These are phyloP conservation scores for Rutidosis leptorrhynchoides DNA, from an alignment of 129 eudicot species.

Conservation along the genomic window DNA sequence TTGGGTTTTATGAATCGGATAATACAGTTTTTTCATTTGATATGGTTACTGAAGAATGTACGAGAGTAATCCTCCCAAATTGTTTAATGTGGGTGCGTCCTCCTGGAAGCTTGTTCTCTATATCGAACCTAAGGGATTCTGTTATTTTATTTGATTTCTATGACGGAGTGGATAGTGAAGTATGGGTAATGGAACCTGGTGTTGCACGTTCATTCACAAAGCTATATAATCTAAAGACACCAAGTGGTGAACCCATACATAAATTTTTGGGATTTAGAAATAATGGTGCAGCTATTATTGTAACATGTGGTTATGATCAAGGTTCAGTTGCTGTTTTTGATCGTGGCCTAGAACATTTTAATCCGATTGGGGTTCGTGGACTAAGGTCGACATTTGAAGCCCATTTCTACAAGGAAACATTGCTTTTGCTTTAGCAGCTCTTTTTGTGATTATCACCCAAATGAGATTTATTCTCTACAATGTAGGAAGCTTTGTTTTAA, in stretches of 20 bases:
- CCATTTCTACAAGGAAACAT: conserved; percentile 11
- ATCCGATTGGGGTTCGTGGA: not conserved
- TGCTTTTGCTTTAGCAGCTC: not conserved
- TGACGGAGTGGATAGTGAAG: not conserved
- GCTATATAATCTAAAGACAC: not conserved
- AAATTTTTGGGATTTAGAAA: not conserved
- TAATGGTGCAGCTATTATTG: not conserved
- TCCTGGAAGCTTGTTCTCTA: not conserved
- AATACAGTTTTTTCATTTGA: conserved; percentile 2
- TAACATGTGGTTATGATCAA: not conserved
- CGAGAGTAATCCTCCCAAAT: not conserved
- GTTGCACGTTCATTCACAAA: not conserved
- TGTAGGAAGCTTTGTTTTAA: too few species aligned
- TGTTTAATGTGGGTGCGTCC: too few species aligned
- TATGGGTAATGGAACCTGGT: not conserved
- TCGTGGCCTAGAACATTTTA: not conserved
- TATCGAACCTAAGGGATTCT: not conserved
- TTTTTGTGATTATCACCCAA: too few species aligned
- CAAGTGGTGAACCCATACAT: not conserved
- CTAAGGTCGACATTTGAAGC: not conserved
- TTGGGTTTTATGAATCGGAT: not conserved
- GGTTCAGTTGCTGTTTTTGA: not conserved
- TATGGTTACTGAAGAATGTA: not conserved
- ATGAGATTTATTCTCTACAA: too few species aligned
- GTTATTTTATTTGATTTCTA: not conserved